A percentile compares a stretch with the other conserved stretches of the same genome.
These are phyloP conservation scores for Medicago arabica DNA, from an alignment of 306 rosid genomes.

Conservation along the genomic window DNA sequence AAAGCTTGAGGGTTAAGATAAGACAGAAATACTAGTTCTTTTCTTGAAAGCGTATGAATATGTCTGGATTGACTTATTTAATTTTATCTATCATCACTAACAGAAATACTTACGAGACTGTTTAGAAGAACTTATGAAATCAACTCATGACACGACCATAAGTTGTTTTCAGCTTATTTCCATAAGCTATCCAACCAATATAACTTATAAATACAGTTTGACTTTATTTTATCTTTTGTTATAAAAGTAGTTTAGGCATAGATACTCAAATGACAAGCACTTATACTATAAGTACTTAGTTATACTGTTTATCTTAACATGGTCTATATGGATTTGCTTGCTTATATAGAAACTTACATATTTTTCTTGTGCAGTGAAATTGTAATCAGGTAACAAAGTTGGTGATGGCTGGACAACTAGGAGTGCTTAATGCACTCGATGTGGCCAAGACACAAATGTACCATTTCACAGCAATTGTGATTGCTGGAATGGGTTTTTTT, in stretches of 20 bases:
- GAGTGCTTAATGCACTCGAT: slow-evolving; percentile 87
- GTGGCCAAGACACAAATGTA: slow-evolving; percentile 82
- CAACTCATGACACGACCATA: neutral
- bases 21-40: no score
- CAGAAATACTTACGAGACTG: neutral
- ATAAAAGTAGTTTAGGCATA: neutral
- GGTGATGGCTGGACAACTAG: slow-evolving; percentile 57
- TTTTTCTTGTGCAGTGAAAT: slow-evolving; percentile 38
- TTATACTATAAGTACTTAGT: neutral
- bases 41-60: neutral
- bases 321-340: slow-evolving; percentile 4
- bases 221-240: neutral
- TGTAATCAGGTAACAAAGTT: slow-evolving; percentile 26
- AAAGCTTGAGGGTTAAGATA: no score
- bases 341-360: neutral
- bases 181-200: neutral
- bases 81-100: neutral
- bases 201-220: neutral
- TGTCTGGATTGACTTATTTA: neutral
- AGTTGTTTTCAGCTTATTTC: neutral
- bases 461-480: slow-evolving; percentile 89
- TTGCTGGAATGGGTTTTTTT: slow-evolving; percentile 97
- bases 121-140: neutral
- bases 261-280: no score
- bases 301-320: neutral